Conservation (phyloP, 208 protist species). For the Leishmania arabica region DNA sequence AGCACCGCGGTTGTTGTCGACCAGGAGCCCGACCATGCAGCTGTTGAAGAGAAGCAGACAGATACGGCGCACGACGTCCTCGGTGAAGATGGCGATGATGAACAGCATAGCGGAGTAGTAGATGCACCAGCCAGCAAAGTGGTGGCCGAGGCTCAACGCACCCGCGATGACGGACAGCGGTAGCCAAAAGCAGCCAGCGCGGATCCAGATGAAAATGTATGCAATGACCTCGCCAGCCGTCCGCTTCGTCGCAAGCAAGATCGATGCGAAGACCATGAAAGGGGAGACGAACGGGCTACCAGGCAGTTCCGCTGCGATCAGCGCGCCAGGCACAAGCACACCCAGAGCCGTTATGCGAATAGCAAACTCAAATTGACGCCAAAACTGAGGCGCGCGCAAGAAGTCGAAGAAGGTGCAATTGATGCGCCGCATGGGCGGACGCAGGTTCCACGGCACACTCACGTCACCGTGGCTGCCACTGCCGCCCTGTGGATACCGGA, state of each 20-base stretch:
- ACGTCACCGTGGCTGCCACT: conserved; percentile 30
- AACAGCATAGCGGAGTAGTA: conserved; percentile 82
- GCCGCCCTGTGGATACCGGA: conserved; percentile 39
- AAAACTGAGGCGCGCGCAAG: conserved; percentile 67
- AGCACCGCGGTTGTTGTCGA: conserved; percentile 28
- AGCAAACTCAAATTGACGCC: conserved; percentile 80
- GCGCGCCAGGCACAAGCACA: conserved; percentile 57
- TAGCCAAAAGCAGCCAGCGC: conserved; percentile 78
- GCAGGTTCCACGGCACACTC: conserved; percentile 76
- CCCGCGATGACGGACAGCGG: conserved; percentile 73
- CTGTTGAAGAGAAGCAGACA: conserved; percentile 90
- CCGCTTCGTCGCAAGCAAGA: conserved; percentile 64
- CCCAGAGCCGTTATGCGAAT: conserved; percentile 67
- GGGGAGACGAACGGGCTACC: conserved; percentile 68
- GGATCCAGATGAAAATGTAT: conserved; percentile 76
- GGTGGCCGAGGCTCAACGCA: conserved; percentile 51
- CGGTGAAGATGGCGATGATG: conserved; percentile 81
- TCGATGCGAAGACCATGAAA: conserved; percentile 65
- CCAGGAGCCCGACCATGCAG: conserved; percentile 73
- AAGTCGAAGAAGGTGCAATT: conserved; percentile 70
- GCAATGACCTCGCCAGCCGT: conserved; percentile 74
- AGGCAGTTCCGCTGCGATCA: conserved; percentile 60
- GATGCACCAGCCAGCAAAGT: conserved; percentile 70
- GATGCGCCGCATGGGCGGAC: conserved; percentile 22
- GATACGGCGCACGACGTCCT: conserved; percentile 71